Base-by-base conservation (phyloP, 2,329 filamentous ascomycete species). In the Botryotinia calthae region DNA sequence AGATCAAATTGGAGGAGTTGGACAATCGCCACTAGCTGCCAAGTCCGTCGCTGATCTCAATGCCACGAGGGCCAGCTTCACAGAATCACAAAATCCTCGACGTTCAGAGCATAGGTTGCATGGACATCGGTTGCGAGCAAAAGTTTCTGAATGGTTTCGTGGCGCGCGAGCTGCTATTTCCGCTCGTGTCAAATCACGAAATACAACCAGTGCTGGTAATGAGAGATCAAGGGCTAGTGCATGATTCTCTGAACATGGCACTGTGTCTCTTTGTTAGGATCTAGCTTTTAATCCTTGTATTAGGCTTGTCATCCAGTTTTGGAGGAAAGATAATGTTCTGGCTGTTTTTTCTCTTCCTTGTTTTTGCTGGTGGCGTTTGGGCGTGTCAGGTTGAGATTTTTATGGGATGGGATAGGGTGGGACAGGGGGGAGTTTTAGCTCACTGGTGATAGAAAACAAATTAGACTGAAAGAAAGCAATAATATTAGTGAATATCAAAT, bases 61-160 rank as follows among this genome's bases (percentile, higher is more conserved):
- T 59, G 72, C n/a, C 28, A 73, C 42, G 20, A 74, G 72, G 51
- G 63, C 70, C 10, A 76, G 70, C 62, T 67, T 64, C 16, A 73
- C 76, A 54, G 72, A 71, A 51, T 75, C 72, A 25, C 73, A 75
- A n/a, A 59, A 70, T 48, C 74, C 75, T 18, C 70, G 72, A 16
- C 72, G 75, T 22, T 59, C 65, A 44, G 75, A 76, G 20, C 66
- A 54, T 64, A 75, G 58, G 56, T 42, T 76, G 14, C 75, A 76
- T n/a, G 66, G 69, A n/a, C 73, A 74, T 25, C 77, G 75, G 42
- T 54, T 80, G 46, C 78, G 75, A 69, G 73, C 71, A 16, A 80
- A 76, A 64, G 70, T 80, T 37, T 75, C 75, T 51, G 70, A 70
- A 44, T 80, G 79, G 79, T 59, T 80, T 34, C 79, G 75, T 62